Conservation (phyloP, 768 basidiomycete genomes). For the Xerocomellus amylosporus region DNA sequence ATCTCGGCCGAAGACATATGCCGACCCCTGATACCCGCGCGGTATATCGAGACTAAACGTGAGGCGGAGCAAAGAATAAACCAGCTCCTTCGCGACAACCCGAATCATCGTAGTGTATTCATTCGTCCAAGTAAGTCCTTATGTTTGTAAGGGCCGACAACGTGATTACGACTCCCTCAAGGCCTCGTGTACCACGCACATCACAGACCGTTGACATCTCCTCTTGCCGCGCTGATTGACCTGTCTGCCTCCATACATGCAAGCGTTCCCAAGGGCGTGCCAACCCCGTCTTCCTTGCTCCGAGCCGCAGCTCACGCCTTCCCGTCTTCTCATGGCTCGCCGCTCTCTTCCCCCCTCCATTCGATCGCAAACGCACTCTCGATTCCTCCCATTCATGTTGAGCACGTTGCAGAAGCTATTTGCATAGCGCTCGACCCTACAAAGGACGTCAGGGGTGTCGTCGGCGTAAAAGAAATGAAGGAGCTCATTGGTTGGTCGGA, state of each 20-base stretch:
- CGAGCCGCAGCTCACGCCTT: constrained; percentile 46
- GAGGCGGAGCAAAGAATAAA: constrained; percentile 78
- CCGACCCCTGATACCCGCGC: constrained; percentile 77
- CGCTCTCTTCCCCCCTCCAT: constrained; percentile 47
- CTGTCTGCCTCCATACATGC: constrained; percentile 72
- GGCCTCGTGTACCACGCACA: constrained; percentile 97
- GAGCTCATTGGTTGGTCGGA: constrained; percentile 66
- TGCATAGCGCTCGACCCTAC: constrained; percentile 56
- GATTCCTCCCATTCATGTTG: constrained; percentile 93
- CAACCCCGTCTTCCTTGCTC: constrained; percentile 65
- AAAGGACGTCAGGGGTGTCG: constrained; percentile 55
- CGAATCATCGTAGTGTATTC: constrained; percentile 66
- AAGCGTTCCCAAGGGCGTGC: constrained; percentile 51
- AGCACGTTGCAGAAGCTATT: constrained; percentile 87
- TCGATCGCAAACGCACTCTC: constrained; percentile 76
- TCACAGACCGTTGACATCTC: constrained; percentile 82
- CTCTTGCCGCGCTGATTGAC: constrained; percentile 80
- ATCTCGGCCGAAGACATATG: constrained; percentile 88
- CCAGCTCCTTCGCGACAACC: constrained; percentile 42
- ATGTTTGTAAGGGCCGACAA: constrained; percentile 5
- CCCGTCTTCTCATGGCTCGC: constrained; percentile 30
- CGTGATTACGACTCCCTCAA: constrained; percentile 31
- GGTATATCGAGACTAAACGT: constrained; percentile 94
- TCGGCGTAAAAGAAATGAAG: constrained; percentile 73
- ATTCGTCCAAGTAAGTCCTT: constrained; percentile 79